Evolutionary conservation across 345 rosid species (phyloP).

Genomic region (Salix arbutifolia): DNA sequence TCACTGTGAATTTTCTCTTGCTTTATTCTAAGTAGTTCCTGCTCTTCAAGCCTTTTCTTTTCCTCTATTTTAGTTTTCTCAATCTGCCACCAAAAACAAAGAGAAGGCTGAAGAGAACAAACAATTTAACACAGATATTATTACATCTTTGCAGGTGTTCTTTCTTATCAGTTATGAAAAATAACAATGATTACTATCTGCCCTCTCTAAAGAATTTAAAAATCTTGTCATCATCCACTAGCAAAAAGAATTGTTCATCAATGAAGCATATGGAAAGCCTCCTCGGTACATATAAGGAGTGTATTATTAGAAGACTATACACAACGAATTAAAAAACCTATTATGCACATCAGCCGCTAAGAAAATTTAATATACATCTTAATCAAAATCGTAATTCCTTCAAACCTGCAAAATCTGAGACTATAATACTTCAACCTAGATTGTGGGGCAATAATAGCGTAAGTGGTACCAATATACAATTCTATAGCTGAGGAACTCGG

Average conservation of each 20-base stretch:
- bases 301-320: background rate
- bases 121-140: background rate
- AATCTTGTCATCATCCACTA: background rate
- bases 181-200: background rate
- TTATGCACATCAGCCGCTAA: background rate
- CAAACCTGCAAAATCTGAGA: background rate
- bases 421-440: background rate
- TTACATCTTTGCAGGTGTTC: background rate
- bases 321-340: background rate
- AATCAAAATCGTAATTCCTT: background rate
- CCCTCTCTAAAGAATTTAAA: background rate
- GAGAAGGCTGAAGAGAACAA: background rate
- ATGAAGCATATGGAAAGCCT: background rate
- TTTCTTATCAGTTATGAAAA: background rate
- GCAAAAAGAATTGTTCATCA: background rate
- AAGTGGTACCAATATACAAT: background rate
- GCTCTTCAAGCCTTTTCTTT: slow-evolving; percentile 61
- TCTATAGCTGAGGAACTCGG: background rate
- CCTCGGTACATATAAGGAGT: background rate
- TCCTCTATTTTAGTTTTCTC: slow-evolving; percentile 69
- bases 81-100: slow-evolving; percentile 35
- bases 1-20: slow-evolving; percentile 53
- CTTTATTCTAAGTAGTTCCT: slow-evolving; percentile 44
- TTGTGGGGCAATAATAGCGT: background rate
- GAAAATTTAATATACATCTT: background rate